Evolutionary conservation across 108 stramenopile species (phyloP).

Genomic region (Epithemia pelagica): DNA sequence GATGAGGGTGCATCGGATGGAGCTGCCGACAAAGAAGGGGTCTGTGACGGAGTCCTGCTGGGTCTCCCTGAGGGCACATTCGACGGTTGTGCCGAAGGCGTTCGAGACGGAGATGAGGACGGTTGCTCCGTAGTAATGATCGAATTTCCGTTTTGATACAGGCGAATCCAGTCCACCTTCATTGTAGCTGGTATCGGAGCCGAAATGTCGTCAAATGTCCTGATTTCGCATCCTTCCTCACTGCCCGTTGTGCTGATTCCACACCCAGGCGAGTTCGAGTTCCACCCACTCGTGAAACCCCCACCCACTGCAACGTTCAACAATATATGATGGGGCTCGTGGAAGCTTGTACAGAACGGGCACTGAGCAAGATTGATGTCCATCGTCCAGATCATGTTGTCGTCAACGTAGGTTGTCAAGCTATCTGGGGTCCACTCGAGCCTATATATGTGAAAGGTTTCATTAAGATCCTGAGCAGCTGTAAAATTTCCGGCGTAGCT

Average conservation of each 20-base stretch:
- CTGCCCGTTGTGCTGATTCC: slow-evolving; percentile 4
- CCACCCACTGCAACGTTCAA: slow-evolving; percentile 21
- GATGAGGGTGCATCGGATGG: too few relatives aligned
- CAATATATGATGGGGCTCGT: slow-evolving; percentile 8
- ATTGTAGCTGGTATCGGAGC: slow-evolving; percentile 15
- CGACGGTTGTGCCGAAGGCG: background rate
- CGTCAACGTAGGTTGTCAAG: slow-evolving; percentile 15
- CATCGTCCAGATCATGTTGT: slow-evolving; percentile 11
- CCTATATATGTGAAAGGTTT: slow-evolving; percentile 8
- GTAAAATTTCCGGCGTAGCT: slow-evolving; percentile 5
- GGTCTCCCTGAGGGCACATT: background rate
- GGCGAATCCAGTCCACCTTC: slow-evolving; percentile 16
- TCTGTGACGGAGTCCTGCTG: background rate
- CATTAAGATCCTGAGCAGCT: slow-evolving; percentile 5
- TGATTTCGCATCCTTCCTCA: slow-evolving; percentile 9
- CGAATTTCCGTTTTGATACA: slow-evolving; percentile 10
- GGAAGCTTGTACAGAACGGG: slow-evolving; percentile 11
- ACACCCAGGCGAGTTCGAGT: background rate
- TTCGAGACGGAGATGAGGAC: background rate
- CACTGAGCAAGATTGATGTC: slow-evolving; percentile 9
- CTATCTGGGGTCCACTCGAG: slow-evolving; percentile 16
- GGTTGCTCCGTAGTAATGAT: slow-evolving; percentile 1
- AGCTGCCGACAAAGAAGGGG: too few relatives aligned
- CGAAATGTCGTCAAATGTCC: slow-evolving; percentile 10
- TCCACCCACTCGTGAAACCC: slow-evolving; percentile 4